These are phyloP conservation scores for Phaffia tasmanica DNA, from an alignment of 768 basidiomycete genomes.

Conservation along the genomic window DNA sequence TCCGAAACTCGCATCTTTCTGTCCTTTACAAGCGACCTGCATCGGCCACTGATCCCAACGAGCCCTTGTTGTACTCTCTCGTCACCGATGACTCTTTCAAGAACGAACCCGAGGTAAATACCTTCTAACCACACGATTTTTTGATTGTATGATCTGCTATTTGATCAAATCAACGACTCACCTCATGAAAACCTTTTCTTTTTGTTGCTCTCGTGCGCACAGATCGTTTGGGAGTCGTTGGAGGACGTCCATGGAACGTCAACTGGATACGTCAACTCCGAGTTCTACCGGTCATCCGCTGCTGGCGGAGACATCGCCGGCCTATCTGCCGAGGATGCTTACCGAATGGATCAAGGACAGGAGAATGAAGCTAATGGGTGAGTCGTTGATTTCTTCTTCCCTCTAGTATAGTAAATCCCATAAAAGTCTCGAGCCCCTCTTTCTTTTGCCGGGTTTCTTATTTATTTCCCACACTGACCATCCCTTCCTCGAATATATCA, in stretches of 20 bases:
- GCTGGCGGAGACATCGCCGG: slow-evolving; percentile 55
- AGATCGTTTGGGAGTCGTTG: slow-evolving; percentile 78
- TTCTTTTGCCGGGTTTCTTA: neutral
- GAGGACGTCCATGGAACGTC: slow-evolving; percentile 75
- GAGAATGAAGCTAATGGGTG: slow-evolving; percentile 17
- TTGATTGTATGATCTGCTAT: neutral
- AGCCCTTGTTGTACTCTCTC: slow-evolving; percentile 58
- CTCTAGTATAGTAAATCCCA: too few species aligned
- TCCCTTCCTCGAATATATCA: neutral
- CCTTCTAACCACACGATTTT: neutral
- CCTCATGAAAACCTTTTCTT: too few species aligned
- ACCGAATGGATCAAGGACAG: neutral
- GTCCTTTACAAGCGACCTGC: slow-evolving; percentile 60
- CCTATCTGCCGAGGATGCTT: slow-evolving; percentile 30
- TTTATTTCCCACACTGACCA: slow-evolving; percentile 4
- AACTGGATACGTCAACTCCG: slow-evolving; percentile 65
- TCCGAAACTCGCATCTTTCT: slow-evolving; percentile 79
- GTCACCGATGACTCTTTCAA: slow-evolving; percentile 76
- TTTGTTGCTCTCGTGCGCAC: neutral
- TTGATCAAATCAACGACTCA: neutral
- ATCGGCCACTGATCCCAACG: slow-evolving; percentile 25
- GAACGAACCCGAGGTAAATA: slow-evolving; percentile 48
- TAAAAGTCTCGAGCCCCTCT: slow-evolving; percentile 18
- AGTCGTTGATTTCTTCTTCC: slow-evolving; percentile 47
- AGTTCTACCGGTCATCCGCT: slow-evolving; percentile 54